These are phyloP conservation scores for Aspergillus panamensis DNA, from an alignment of 495 filamentous ascomycete species.

Conservation along the genomic window DNA sequence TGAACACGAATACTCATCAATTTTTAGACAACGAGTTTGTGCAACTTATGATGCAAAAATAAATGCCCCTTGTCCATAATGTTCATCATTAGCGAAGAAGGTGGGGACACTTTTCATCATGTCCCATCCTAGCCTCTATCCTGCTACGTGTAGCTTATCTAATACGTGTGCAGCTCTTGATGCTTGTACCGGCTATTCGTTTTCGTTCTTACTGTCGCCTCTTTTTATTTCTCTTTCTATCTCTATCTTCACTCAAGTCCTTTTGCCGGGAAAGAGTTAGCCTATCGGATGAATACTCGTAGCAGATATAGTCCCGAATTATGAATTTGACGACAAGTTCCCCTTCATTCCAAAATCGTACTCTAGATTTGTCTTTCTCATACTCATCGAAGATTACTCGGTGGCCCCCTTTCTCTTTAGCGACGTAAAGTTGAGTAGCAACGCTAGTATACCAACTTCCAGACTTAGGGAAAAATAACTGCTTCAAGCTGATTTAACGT, in stretches of 20 bases:
- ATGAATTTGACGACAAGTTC: constrained; percentile 5
- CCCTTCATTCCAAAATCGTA: not conserved
- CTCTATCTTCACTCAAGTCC: not conserved
- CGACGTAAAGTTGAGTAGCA: not conserved
- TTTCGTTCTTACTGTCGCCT: constrained; percentile 27
- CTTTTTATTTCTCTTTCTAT: constrained; percentile 2
- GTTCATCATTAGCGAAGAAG: constrained; percentile 34
- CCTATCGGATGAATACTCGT: constrained; percentile 13
- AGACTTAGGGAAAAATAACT: not conserved
- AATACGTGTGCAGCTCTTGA: constrained; percentile 21
- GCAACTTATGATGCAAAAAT: constrained; percentile 99
- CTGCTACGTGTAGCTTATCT: constrained; percentile 34
- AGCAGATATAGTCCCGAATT: constrained; percentile 11
- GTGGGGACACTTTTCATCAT: constrained; percentile 19
- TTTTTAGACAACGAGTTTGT: constrained; percentile 97
- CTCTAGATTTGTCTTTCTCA: too few relatives aligned
- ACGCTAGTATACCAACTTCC: not conserved
- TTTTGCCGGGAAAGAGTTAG: constrained; percentile 8
- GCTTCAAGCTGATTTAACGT: not conserved
- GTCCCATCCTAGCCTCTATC: constrained; percentile 27
- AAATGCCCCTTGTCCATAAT: constrained; percentile 37
- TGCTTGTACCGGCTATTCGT: constrained; percentile 35
- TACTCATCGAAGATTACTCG: too few relatives aligned
- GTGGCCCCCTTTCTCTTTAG: too few relatives aligned
- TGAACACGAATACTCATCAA: constrained; percentile 8